phyloP scores from a whole-genome alignment of 2,329 filamentous ascomycete genomes.

The Hypocrella siamensis region DNA sequence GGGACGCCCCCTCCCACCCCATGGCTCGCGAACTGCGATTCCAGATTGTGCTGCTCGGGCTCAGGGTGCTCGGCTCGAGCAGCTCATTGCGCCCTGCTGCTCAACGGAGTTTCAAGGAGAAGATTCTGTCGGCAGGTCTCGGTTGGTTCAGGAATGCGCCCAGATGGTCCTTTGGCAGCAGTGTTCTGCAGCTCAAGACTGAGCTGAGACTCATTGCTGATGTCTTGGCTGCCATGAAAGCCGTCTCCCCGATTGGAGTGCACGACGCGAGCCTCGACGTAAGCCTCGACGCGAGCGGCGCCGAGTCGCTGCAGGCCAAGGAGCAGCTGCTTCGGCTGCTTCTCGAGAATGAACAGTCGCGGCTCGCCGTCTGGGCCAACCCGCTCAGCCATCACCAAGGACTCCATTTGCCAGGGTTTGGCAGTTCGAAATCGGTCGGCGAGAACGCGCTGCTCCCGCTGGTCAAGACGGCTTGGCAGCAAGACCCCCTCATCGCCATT shows the following conservation, averaged over 20 bases:
- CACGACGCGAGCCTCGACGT: conserved; percentile 37
- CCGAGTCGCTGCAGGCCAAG: conserved; percentile 58
- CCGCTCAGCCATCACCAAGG: conserved; percentile 47
- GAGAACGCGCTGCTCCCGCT: conserved; percentile 42
- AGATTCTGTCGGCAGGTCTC: conserved; percentile 71
- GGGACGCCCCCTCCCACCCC: conserved; percentile 58
- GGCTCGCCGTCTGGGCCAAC: conserved; percentile 78
- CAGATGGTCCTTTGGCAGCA: conserved; percentile 91
- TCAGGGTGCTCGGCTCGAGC: conserved; percentile 61
- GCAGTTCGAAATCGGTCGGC: conserved; percentile 20
- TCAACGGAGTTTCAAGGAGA: conserved; percentile 76
- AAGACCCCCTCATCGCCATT: conserved; percentile 75
- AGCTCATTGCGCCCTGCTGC: conserved; percentile 47
- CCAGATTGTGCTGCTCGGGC: conserved; percentile 67
- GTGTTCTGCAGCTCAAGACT: conserved; percentile 82
- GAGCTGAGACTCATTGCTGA: conserved; percentile 73
- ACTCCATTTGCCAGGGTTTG: conserved; percentile 20
- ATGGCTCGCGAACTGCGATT: conserved; percentile 87
- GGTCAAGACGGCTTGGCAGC: conserved; percentile 71
- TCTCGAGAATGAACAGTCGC: conserved; percentile 68
- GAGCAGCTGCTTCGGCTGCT: conserved; percentile 71
- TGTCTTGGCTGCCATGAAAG: conserved; percentile 51
- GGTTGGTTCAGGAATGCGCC: conserved; percentile 77
- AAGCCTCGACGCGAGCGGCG: no score
- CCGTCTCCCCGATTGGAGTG: conserved; percentile 43